Base-by-base conservation (phyloP, 2,329 filamentous ascomycete species). In the Trichoderma citrinoviride region DNA sequence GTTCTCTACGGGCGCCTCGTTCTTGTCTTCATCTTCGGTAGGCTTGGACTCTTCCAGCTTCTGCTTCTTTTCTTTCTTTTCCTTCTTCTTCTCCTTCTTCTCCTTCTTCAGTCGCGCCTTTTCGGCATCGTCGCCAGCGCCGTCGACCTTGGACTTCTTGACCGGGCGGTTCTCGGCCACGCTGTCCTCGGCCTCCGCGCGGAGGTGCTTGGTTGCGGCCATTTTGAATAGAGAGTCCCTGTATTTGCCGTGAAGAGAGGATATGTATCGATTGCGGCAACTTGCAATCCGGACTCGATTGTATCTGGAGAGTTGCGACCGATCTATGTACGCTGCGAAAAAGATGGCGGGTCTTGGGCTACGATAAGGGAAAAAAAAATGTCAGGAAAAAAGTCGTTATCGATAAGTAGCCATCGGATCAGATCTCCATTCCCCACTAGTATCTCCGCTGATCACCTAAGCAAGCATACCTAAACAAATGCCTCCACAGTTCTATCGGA, bases 141-240 rank as follows among this genome's bases (percentile, higher is more conserved):
- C 69, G 66, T 71, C 69, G 65, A 76, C 69, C 73, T 80, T 80
- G 66, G 74, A 73, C 72, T 80, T 80, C 72, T 80, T 80, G 68
- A 71, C 73, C 15, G 78, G 76, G 25, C 76, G 73, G 12, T 69
- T 62, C 44, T 71, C 70, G 64, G 66, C 68, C 57, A 63, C 68
- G 54, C 65, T 68, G 54, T 69, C 70, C 68, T 79, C 77, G 68
- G 71, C 74, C 61, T 79, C 77, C 37, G 73, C 73, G 68, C 77
- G 73, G 19, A 70, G 67, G 66, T 77, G 78, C 70, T 80, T 80
- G 21, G 77, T 78, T 17, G 78, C 78, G 52, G 77, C 77, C 78
- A 80, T 80, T 40, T 15, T 50, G 17, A 27, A 41, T 25, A 25
- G 19, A 25, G 19, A 27, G 40, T 5, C 5, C 2, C 6, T 15